phyloP scores from a whole-genome alignment of 2,329 filamentous ascomycete species.

The Aureobasidium uvarum region DNA sequence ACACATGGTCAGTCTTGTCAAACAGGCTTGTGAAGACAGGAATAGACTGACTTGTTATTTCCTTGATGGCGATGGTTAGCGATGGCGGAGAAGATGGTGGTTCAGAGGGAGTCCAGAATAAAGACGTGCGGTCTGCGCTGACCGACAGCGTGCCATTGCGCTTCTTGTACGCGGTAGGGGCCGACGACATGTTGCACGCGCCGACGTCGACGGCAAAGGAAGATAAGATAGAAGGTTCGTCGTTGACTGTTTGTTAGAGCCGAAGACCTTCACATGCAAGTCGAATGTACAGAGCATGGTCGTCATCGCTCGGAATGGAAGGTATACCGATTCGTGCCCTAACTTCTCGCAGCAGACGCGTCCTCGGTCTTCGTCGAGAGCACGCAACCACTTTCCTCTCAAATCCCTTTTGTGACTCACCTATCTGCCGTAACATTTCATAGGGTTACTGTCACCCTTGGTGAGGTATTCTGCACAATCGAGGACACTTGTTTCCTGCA shows the following conservation, averaged over 20 bases:
- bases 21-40: neutral
- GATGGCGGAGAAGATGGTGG: slow-evolving; percentile 60
- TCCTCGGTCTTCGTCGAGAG: neutral
- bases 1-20: neutral
- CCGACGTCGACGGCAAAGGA: slow-evolving; percentile 29
- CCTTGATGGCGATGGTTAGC: slow-evolving; percentile 67
- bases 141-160: slow-evolving; percentile 84
- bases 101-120: slow-evolving; percentile 76
- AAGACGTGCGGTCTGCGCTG: slow-evolving; percentile 66
- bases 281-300: neutral
- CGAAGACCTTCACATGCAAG: slow-evolving; percentile 7
- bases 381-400: neutral
- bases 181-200: slow-evolving; percentile 47
- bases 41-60: slow-evolving; percentile 71
- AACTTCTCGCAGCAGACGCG: neutral
- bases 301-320: slow-evolving; percentile 20
- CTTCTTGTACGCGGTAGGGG: slow-evolving; percentile 84
- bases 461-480: neutral
- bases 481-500: neutral
- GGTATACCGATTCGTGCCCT: slow-evolving; percentile 3
- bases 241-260: neutral
- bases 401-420: neutral
- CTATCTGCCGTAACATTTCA: too few relatives aligned
- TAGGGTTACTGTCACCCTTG: neutral
- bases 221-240: neutral